Evolutionary conservation across 495 filamentous ascomycete species (phyloP).

Genomic region (Lindgomyces ingoldianus): DNA sequence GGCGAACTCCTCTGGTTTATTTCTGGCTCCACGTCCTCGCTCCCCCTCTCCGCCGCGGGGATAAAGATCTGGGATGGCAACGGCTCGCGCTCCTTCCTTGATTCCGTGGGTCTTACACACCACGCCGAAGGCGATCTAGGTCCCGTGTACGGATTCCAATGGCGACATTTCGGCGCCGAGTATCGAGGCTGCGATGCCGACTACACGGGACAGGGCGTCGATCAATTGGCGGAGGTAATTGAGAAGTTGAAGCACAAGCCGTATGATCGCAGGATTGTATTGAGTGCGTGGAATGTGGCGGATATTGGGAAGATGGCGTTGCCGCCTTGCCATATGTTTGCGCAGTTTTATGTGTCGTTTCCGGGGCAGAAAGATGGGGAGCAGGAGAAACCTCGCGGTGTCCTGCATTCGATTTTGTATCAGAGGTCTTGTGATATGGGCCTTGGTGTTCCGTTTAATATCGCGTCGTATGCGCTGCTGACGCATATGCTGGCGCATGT

Average conservation of each 20-base stretch:
- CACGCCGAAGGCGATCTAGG: constrained; percentile 87
- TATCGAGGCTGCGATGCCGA: constrained; percentile 78
- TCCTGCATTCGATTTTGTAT: constrained; percentile 82
- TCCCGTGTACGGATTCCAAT: constrained; percentile 98
- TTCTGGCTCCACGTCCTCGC: constrained; percentile 73
- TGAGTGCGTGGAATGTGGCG: constrained; percentile 89
- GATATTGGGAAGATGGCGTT: constrained; percentile 89
- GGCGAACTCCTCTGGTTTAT: constrained; percentile 98
- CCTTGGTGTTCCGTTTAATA: constrained; percentile 95
- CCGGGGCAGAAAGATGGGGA: constrained; percentile 47
- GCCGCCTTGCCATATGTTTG: constrained; percentile 98
- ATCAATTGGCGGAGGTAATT: constrained; percentile 86
- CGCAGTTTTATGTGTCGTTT: constrained; percentile 94
- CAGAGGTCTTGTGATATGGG: constrained; percentile 98
- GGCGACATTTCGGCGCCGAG: constrained; percentile 94
- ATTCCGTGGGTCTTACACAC: constrained; percentile 74
- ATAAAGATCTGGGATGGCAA: constrained; percentile 99
- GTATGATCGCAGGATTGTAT: constrained; percentile 84
- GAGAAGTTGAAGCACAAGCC: constrained; percentile 77
- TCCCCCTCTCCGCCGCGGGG: constrained; percentile 69
- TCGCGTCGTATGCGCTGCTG: constrained; percentile 87
- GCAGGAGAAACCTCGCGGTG: constrained; percentile 56
- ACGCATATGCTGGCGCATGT: constrained; percentile 93
- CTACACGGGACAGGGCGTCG: constrained; percentile 85
- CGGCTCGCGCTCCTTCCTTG: constrained; percentile 84